Evolutionary conservation across 2,329 filamentous ascomycete species (phyloP), one percentile per base, ranked within the genome.

Genomic region (Drechslerella coelobrocha): DNA sequence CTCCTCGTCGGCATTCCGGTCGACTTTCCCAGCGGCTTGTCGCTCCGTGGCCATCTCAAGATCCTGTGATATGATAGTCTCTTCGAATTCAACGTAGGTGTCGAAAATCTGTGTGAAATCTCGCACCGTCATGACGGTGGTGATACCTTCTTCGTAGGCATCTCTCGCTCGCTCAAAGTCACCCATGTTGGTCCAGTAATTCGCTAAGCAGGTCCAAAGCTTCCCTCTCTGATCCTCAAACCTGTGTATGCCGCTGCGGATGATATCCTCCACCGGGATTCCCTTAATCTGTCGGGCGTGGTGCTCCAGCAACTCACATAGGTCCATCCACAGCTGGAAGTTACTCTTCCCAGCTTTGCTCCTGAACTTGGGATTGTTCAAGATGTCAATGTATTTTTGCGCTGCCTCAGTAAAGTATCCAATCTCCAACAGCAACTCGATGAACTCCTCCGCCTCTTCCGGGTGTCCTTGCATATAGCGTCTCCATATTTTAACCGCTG

Each of bases 81-180:
- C 95, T 79, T 99, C 94, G 72, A 97, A 97, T 79, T 99, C 94
- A 29, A 90, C 88, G 77, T 97, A 99, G 0, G 92, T 90, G 79
- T 99, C 94, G 76, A 99, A 99, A 48, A 97, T 89, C 61, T 97
- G 85, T 0, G 92, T 95, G 77, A 99, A 99, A 80, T 99, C 94
- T 61, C 94, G 88, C 47, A 99, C 92, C 1, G 94, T 99, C 93
- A 97, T 97, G 73, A 97, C 95, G 0, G 93, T 97, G 9, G 91
- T 96, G 74, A 97, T 91, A 47, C 91, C 95, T 79, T 97, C 92
- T 79, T 99, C 94, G 74, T 96, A 97, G 2, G 95, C 84, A 78
- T 99, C 94, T 73, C 95, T 66, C 51, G 73, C 73, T 72, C 89
- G 88, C 80, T 97, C 95, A 77, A 97, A 97, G 77, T 89, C 92